Percentiles rank a stretch among this genome's conserved stretches.
These are phyloP conservation scores for Parmelia sp. DNA, from an alignment of 495 filamentous ascomycete genomes.

Conservation along the genomic window DNA sequence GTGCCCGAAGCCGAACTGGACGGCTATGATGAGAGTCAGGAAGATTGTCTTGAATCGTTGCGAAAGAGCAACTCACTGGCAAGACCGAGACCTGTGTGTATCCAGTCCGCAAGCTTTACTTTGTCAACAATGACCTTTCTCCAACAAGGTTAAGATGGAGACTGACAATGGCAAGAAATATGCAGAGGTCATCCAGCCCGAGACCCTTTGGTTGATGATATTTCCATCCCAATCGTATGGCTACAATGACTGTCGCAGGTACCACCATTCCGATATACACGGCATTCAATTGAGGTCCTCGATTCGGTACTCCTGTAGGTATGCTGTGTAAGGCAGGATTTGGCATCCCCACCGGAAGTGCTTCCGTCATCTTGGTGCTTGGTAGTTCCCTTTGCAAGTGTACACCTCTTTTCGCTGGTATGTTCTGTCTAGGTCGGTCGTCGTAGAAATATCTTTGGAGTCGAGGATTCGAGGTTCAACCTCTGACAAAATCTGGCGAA, in stretches of 20 bases:
- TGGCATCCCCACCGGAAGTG: not conserved
- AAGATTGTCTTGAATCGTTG: not conserved
- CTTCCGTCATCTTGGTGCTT: not conserved
- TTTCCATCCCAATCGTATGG: constrained; percentile 2
- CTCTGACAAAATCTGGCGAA: not conserved
- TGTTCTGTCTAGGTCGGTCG: not conserved
- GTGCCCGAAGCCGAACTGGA: constrained; percentile 4
- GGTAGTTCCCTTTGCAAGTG: not conserved
- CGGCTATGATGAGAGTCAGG: not conserved
- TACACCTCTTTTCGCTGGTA: not conserved
- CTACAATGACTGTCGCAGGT: constrained; percentile 3
- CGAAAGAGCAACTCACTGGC: not conserved
- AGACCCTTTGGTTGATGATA: constrained; percentile 2
- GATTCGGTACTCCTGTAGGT: not conserved
- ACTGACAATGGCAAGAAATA: not conserved
- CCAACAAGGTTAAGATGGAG: not conserved
- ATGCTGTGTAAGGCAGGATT: not conserved
- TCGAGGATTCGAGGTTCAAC: not conserved
- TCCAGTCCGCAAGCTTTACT: not conserved
- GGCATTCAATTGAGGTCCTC: constrained; percentile 5
- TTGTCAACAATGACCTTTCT: not conserved
- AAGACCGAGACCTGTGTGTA: constrained; percentile 6
- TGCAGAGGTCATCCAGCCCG: constrained; percentile 3
- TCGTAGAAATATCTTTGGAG: not conserved
- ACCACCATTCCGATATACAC: constrained; percentile 9